These are phyloP conservation scores for Coriaria nepalensis DNA, from an alignment of 306 rosid genomes.

Conservation along the genomic window DNA sequence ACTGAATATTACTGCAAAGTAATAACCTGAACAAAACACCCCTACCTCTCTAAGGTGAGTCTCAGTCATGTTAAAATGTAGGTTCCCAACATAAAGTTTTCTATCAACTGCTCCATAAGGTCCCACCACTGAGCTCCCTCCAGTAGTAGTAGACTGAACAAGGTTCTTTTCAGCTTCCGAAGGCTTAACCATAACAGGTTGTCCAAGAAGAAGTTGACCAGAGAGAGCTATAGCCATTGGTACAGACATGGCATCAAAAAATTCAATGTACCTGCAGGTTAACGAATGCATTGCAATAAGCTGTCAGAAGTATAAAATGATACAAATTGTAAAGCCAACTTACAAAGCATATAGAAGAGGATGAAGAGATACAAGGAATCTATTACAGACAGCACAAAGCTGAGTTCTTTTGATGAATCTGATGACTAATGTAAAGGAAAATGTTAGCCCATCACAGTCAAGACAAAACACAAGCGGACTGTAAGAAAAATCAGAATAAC, in stretches of 20 bases:
- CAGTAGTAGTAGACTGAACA: constrained; percentile 69
- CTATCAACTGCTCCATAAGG: constrained; percentile 94
- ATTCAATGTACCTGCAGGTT: constrained; percentile 94
- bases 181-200: constrained; percentile 98
- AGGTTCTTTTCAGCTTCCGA: constrained; percentile 99
- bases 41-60: constrained; percentile 82
- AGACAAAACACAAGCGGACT: too few species aligned
- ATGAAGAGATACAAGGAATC: constrained; percentile 68
- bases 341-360: constrained; percentile 75
- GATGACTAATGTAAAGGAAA: constrained; percentile 52
- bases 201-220: constrained; percentile 88
- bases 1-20: too few species aligned
- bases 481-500: too few species aligned
- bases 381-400: constrained; percentile 90
- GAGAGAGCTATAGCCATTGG: constrained; percentile 99
- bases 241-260: constrained; percentile 95
- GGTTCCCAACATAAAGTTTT: constrained; percentile 90
- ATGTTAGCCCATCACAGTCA: constrained; percentile 31
- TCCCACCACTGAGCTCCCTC: constrained; percentile 59
- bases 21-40: neutral
- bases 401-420: constrained; percentile 76
- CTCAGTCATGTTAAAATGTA: constrained; percentile 98
- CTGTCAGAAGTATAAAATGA: constrained; percentile 26
- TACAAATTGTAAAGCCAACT: constrained; percentile 37
- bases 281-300: constrained; percentile 37